phyloP scores from a whole-genome alignment of 176 grass and related monocot genomes.

The Musa troglodytarum region DNA sequence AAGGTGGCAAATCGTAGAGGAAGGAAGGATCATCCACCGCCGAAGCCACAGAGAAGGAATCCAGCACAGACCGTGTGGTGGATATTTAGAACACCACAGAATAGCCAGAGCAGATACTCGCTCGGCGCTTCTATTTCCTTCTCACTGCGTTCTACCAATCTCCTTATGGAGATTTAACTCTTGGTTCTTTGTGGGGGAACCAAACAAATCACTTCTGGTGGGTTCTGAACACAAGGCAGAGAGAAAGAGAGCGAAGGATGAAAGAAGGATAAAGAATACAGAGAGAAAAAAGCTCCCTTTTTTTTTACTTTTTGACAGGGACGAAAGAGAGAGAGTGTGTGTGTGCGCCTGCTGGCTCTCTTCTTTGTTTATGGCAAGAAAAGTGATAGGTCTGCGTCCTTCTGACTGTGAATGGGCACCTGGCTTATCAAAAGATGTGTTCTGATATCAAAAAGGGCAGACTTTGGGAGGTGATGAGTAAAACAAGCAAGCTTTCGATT shows the following conservation, averaged over 20 bases:
- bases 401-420: too few species aligned
- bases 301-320: too few species aligned
- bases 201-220: slow-evolving; percentile 11
- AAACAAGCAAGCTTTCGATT: too few species aligned
- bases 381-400: too few species aligned
- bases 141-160: not conserved
- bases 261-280: not conserved
- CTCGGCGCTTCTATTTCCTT: not conserved
- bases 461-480: too few species aligned
- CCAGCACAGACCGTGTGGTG: too few species aligned
- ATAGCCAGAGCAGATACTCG: not conserved
- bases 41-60: not conserved
- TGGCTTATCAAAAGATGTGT: too few species aligned
- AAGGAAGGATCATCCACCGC: not conserved
- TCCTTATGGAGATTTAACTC: not conserved
- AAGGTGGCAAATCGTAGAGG: not conserved
- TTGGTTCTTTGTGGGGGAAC: not conserved
- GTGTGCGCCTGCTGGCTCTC: too few species aligned
- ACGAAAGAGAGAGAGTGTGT: too few species aligned
- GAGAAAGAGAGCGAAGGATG: not conserved
- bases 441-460: too few species aligned
- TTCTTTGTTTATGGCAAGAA: too few species aligned
- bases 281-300: not conserved
- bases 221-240: not conserved
- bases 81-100: not conserved